Conservation (phyloP, 2,329 filamentous ascomycete genomes). For the Metarhizium album region DNA sequence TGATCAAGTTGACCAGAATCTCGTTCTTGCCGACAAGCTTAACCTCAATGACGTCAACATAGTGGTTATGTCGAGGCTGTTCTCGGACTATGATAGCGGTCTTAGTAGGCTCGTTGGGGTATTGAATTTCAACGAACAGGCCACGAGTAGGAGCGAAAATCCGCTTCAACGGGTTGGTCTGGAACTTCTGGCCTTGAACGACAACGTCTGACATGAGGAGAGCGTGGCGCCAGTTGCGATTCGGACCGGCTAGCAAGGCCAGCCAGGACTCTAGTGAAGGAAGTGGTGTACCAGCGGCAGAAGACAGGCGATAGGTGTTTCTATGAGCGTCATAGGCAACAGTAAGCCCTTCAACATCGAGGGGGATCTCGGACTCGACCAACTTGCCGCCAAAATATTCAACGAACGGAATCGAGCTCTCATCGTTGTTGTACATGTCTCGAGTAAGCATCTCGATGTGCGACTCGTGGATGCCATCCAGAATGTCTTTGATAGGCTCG, state of each 20-base stretch:
- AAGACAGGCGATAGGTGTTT: conserved; percentile 73
- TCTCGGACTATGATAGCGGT: conserved; percentile 83
- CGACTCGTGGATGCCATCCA: conserved; percentile 78
- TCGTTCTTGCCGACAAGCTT: conserved; percentile 64
- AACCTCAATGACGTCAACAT: conserved; percentile 80
- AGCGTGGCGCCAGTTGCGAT: conserved; percentile 87
- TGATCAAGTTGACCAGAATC: conserved; percentile 82
- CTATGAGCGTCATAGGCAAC: conserved; percentile 69
- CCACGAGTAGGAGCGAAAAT: conserved; percentile 82
- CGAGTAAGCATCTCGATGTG: conserved; percentile 72
- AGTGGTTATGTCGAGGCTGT: conserved; percentile 73
- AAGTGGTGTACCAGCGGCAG: conserved; percentile 60
- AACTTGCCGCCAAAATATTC: conserved; percentile 95
- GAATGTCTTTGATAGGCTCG: conserved; percentile 88
- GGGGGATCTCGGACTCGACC: conserved; percentile 57
- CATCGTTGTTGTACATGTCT: conserved; percentile 70
- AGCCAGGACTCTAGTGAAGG: conserved; percentile 79
- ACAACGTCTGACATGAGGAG: conserved; percentile 89
- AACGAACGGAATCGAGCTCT: conserved; percentile 65
- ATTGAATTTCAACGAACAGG: conserved; percentile 75
- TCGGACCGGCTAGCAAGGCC: conserved; percentile 72
- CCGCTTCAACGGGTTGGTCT: conserved; percentile 89
- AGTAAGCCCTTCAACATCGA: conserved; percentile 77
- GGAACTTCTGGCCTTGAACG: conserved; percentile 91
- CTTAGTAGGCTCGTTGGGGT: conserved; percentile 72